Conservation (phyloP, 352 stramenopile species). For the Phytophthora quininea region DNA sequence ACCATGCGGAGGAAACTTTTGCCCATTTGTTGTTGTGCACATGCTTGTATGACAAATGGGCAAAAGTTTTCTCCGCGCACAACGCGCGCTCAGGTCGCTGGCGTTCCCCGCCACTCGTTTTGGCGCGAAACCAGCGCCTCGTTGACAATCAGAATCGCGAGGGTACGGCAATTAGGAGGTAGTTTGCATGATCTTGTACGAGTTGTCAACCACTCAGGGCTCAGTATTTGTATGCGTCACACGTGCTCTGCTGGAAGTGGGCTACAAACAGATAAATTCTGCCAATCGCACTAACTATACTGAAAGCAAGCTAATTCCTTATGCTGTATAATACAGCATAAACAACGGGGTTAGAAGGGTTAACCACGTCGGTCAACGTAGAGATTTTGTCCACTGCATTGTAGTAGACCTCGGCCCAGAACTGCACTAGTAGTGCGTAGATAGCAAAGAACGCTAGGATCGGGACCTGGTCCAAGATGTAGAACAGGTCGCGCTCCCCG, state of each 20-base stretch:
- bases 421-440: conserved; percentile 85
- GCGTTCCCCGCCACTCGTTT: not conserved
- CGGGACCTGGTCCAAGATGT: conserved; percentile 83
- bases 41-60: not conserved
- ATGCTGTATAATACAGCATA: conserved; percentile 29
- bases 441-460: conserved; percentile 85
- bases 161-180: not conserved
- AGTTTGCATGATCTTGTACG: not conserved
- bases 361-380: conserved; percentile 50
- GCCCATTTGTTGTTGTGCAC: not conserved
- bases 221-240: not conserved
- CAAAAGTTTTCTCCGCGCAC: not conserved
- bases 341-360: conserved; percentile 16
- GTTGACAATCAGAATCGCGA: not conserved
- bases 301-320: conserved; percentile 25
- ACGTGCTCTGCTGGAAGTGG: not conserved
- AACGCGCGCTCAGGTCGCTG: not conserved
- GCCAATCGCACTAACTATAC: conserved; percentile 4
- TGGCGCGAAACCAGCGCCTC: conserved; percentile 1
- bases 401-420: conserved; percentile 91
- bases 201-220: not conserved
- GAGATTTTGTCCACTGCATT: conserved; percentile 81
- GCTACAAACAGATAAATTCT: conserved; percentile 2
- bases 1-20: not conserved
- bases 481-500: conserved; percentile 82